These are phyloP conservation scores for Gardenia jasminoides DNA, from an alignment of 257 asterid genomes.

Conservation along the genomic window DNA sequence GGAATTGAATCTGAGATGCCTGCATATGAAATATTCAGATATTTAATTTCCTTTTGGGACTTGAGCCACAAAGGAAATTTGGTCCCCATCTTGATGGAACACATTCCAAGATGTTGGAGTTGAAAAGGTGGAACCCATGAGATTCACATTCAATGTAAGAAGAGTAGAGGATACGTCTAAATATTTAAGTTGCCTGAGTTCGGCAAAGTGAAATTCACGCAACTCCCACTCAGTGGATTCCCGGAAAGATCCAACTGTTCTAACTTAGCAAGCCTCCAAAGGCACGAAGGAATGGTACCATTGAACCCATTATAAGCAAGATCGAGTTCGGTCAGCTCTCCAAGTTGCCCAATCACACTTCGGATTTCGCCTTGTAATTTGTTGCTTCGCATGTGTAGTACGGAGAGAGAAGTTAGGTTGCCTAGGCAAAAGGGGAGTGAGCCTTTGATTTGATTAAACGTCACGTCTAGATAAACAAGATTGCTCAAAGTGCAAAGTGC, in stretches of 20 bases:
- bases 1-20: slow-evolving; percentile 21
- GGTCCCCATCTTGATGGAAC: slow-evolving; percentile 4
- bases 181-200: neutral
- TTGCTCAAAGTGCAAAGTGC: neutral
- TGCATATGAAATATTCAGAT: neutral
- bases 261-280: neutral
- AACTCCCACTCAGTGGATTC: neutral
- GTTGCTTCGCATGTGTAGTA: no score
- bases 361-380: neutral
- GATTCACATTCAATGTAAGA: slow-evolving; percentile 11
- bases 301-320: neutral
- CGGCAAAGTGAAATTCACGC: neutral
- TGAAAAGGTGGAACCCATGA: slow-evolving; percentile 25
- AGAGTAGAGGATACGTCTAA: neutral
- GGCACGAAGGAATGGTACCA: no score
- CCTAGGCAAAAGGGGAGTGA: no score
- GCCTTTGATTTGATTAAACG: no score
- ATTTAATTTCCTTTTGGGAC: neutral
- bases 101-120: neutral
- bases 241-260: neutral
- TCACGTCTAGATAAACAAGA: neutral
- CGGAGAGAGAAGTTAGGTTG: no score
- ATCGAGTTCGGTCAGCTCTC: neutral
- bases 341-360: neutral
- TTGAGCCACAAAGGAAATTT: slow-evolving; percentile 21